phyloP scores from a whole-genome alignment of 306 rosid species.

The Prosopis cineraria region DNA sequence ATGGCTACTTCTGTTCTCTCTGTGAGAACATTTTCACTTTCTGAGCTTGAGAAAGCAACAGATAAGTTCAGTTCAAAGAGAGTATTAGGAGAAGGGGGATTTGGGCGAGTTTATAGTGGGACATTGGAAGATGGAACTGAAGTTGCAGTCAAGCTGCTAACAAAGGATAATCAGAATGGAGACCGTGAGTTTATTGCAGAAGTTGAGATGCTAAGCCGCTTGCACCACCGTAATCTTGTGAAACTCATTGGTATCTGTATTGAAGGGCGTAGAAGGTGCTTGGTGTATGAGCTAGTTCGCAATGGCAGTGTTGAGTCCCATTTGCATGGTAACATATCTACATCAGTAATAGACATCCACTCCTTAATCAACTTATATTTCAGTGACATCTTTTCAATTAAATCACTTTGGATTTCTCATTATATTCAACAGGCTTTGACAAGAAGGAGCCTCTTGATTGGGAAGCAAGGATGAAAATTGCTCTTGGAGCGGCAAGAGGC shows the following conservation, averaged over 20 bases:
- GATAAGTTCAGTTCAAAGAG: conserved; percentile 73
- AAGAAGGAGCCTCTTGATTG: conserved; percentile 80
- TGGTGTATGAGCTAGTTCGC: conserved; percentile 88
- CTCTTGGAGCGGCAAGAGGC: conserved; percentile 98
- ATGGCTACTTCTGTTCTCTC: conserved; percentile 74
- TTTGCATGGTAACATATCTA: conserved; percentile 75
- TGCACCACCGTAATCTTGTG: conserved; percentile 98
- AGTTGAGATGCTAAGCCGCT: conserved; percentile 91
- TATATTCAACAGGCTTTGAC: conserved; percentile 65
- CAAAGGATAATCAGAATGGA: conserved; percentile 70
- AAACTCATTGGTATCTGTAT: conserved; percentile 90
- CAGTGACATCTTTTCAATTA: conserved; percentile 20
- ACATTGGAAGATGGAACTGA: conserved; percentile 80
- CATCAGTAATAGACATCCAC: conserved; percentile 21
- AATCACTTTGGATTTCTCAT: conserved; percentile 14
- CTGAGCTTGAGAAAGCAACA: conserved; percentile 91
- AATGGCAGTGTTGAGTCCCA: conserved; percentile 98
- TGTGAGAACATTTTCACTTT: conserved; percentile 71
- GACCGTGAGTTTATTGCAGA: conserved; percentile 85
- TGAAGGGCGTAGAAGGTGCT: conserved; percentile 79
- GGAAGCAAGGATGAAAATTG: conserved; percentile 92
- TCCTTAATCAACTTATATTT: conserved; percentile 16
- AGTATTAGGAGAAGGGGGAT: conserved; percentile 95
- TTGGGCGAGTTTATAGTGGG: conserved; percentile 89
- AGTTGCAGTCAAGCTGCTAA: conserved; percentile 90